Evolutionary conservation across 139 green algal genomes (phyloP).

Genomic region (Volvox africanus): DNA sequence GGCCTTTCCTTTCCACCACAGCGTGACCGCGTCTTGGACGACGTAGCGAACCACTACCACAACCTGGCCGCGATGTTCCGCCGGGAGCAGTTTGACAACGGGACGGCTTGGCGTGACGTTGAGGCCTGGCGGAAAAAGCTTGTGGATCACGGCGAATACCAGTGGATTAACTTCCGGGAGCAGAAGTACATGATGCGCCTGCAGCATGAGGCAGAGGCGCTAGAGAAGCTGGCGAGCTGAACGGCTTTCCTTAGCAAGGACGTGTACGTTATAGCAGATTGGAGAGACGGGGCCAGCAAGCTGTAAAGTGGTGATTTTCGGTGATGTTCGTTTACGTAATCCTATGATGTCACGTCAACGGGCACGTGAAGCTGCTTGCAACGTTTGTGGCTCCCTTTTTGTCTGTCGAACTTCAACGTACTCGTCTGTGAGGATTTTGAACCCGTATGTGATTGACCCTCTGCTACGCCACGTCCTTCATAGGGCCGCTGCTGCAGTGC

Average conservation of each 20-base stretch:
- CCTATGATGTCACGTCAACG: too few relatives aligned
- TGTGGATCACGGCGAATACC: conserved; percentile 59
- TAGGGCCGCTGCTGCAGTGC: too few relatives aligned
- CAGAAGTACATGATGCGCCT: conserved; percentile 68
- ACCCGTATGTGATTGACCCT: too few relatives aligned
- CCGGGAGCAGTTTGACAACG: conserved; percentile 58
- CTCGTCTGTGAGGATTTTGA: too few relatives aligned
- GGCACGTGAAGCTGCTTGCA: too few relatives aligned
- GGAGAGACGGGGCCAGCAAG: too few relatives aligned
- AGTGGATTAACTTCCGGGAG: conserved; percentile 68
- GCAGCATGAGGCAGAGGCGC: conserved; percentile 55
- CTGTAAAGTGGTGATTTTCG: too few relatives aligned
- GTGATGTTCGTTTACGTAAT: too few relatives aligned
- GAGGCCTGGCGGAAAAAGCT: conserved; percentile 62
- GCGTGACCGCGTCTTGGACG: conserved; percentile 55
- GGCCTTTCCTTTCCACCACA: conserved; percentile 11
- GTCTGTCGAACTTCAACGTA: too few relatives aligned
- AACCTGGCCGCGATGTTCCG: conserved; percentile 46
- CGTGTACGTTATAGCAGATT: too few relatives aligned
- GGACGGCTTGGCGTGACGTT: conserved; percentile 63
- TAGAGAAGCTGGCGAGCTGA: conserved; percentile 55
- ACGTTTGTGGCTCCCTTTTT: too few relatives aligned
- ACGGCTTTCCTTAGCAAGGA: not conserved
- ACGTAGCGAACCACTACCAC: conserved; percentile 55
- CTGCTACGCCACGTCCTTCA: too few relatives aligned